Evolutionary conservation across 352 stramenopile genomes (phyloP).

Genomic region (Phytopythium montanum): DNA sequence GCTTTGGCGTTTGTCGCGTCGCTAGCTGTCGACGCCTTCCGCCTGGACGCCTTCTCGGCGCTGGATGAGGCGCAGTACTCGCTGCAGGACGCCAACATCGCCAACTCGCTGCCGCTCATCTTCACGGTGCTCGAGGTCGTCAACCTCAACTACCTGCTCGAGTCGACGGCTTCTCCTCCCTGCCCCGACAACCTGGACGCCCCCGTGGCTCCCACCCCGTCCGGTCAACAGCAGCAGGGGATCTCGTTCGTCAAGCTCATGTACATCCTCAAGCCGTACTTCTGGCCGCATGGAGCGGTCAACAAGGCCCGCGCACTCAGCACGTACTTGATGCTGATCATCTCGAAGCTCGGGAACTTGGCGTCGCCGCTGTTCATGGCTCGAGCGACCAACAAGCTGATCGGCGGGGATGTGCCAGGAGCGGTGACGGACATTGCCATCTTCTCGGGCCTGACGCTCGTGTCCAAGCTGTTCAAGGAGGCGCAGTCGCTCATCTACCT

Average conservation of each 20-base stretch:
- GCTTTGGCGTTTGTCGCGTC: constrained; percentile 54
- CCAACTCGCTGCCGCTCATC: constrained; percentile 79
- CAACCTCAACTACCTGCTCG: constrained; percentile 65
- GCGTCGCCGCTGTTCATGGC: constrained; percentile 92
- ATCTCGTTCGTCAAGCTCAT: constrained; percentile 84
- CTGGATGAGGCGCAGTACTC: constrained; percentile 45
- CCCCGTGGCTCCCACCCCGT: constrained; percentile 16
- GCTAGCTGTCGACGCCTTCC: constrained; percentile 71
- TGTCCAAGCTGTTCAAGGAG: constrained; percentile 93
- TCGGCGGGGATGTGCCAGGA: constrained; percentile 44
- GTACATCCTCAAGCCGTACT: constrained; percentile 86
- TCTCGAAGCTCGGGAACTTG: constrained; percentile 92
- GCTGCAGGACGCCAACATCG: constrained; percentile 68
- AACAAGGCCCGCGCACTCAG: constrained; percentile 82
- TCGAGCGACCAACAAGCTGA: constrained; percentile 89
- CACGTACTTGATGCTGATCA: constrained; percentile 92
- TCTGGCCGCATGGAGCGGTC: constrained; percentile 67
- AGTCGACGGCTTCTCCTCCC: constrained; percentile 38
- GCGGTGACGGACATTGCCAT: constrained; percentile 62
- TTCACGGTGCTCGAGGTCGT: constrained; percentile 84
- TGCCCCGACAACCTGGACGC: constrained; percentile 23
- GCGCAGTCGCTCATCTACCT: constrained; percentile 93
- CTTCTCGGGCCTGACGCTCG: constrained; percentile 84
- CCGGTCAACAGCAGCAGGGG: constrained; percentile 27
- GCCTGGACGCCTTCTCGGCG: constrained; percentile 59